These are phyloP conservation scores for Macrolepiota albuminosa DNA, from an alignment of 768 basidiomycete species.

Conservation along the genomic window DNA sequence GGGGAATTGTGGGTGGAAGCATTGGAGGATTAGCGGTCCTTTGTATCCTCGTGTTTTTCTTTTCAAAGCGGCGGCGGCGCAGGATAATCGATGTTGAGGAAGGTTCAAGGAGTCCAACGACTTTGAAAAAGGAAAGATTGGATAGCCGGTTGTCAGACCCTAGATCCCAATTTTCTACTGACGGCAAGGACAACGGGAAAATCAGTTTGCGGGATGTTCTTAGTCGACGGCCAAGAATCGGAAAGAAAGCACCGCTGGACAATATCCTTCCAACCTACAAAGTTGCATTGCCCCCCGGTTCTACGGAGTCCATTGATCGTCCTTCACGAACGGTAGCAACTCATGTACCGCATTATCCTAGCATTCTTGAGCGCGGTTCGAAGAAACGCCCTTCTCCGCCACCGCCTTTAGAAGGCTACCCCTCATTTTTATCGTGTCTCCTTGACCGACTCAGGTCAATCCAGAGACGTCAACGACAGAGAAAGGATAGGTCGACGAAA, in stretches of 20 bases:
- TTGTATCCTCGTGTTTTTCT: slow-evolving; percentile 11
- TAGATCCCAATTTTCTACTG: slow-evolving; percentile 21
- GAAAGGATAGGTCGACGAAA: slow-evolving; percentile 8
- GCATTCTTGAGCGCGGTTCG: slow-evolving; percentile 27
- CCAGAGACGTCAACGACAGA: slow-evolving; percentile 1
- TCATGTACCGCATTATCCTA: slow-evolving; percentile 26
- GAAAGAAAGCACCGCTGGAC: slow-evolving; percentile 11
- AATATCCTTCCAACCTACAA: slow-evolving; percentile 15
- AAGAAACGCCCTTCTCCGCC: slow-evolving; percentile 18
- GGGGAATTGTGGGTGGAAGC: slow-evolving; percentile 19
- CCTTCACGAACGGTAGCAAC: slow-evolving; percentile 24
- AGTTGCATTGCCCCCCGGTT: slow-evolving; percentile 17
- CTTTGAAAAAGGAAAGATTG: slow-evolving; percentile 10
- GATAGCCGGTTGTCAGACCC: slow-evolving; percentile 26
- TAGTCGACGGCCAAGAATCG: slow-evolving; percentile 10
- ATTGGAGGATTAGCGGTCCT: slow-evolving; percentile 16
- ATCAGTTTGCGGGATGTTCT: slow-evolving; percentile 16
- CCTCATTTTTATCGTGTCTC: slow-evolving; percentile 13
- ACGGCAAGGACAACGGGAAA: slow-evolving; percentile 10
- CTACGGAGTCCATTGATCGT: slow-evolving; percentile 21
- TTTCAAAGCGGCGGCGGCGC: slow-evolving; percentile 18
- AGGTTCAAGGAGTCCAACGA: slow-evolving; percentile 10
- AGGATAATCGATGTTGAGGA: slow-evolving; percentile 23
- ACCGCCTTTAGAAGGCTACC: slow-evolving; percentile 15
- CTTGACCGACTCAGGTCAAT: slow-evolving; percentile 6